Percentiles rank a stretch among this genome's conserved stretches.
These are phyloP conservation scores for Aspergillus conjunctus DNA, from an alignment of 495 filamentous ascomycete species.

Conservation along the genomic window DNA sequence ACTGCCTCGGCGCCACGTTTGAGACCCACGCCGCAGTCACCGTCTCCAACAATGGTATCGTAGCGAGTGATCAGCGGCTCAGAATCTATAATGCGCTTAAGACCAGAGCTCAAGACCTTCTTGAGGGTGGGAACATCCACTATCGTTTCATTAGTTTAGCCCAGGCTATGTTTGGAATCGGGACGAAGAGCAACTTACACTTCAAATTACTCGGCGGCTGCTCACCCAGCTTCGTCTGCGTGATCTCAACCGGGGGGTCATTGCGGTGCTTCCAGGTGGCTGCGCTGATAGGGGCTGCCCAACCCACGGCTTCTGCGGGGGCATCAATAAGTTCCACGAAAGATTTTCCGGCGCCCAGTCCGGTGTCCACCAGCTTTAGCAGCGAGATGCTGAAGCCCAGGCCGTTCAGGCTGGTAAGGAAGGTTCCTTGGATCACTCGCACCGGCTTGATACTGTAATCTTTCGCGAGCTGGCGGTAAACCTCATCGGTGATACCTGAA, in stretches of 20 bases:
- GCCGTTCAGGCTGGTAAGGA: slow-evolving; percentile 87
- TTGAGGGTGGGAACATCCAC: slow-evolving; percentile 63
- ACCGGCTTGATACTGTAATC: slow-evolving; percentile 72
- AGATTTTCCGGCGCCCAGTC: slow-evolving; percentile 70
- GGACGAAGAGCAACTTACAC: slow-evolving; percentile 38
- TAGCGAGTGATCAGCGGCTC: slow-evolving; percentile 86
- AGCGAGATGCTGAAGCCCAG: slow-evolving; percentile 89
- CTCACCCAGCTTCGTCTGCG: slow-evolving; percentile 56
- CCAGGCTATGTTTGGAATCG: background rate
- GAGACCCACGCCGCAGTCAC: slow-evolving; percentile 90
- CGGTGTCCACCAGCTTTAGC: slow-evolving; percentile 78
- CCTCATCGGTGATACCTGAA: slow-evolving; percentile 85
- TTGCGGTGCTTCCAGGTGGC: slow-evolving; percentile 56
- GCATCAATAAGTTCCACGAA: slow-evolving; percentile 89
- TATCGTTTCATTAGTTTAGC: slow-evolving; percentile 32
- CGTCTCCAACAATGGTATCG: slow-evolving; percentile 92
- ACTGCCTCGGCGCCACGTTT: slow-evolving; percentile 90
- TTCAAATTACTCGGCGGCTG: slow-evolving; percentile 70
- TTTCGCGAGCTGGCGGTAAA: slow-evolving; percentile 71
- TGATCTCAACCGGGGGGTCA: slow-evolving; percentile 44
- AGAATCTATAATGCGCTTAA: slow-evolving; percentile 70
- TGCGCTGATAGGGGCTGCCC: slow-evolving; percentile 69
- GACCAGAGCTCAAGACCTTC: slow-evolving; percentile 62
- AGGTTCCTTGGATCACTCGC: slow-evolving; percentile 59
- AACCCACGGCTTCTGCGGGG: slow-evolving; percentile 81